These are phyloP conservation scores for Naganishia sp. DNA, from an alignment of 1,284 basidiomycete genomes.

Conservation along the genomic window DNA sequence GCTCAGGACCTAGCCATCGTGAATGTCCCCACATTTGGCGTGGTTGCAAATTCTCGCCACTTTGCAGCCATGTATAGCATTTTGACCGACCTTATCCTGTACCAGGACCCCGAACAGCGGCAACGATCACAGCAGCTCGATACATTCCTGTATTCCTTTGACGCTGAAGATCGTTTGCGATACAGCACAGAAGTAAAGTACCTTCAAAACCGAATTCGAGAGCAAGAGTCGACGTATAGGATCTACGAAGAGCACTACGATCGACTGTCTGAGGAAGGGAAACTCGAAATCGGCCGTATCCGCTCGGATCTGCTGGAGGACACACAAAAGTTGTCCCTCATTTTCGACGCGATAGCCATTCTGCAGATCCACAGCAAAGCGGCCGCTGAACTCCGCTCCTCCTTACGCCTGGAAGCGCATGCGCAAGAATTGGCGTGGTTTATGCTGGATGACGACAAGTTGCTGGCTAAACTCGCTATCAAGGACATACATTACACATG, in stretches of 20 bases:
- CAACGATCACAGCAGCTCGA: constrained; percentile 74
- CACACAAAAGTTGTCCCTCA: constrained; percentile 76
- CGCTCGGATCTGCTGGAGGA: constrained; percentile 74
- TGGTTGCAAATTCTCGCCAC: constrained; percentile 83
- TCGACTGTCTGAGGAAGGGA: constrained; percentile 59
- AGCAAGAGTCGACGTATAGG: constrained; percentile 61
- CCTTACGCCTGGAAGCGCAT: constrained; percentile 75
- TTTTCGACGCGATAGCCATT: constrained; percentile 83
- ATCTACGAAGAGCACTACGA: constrained; percentile 60
- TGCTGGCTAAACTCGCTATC: constrained; percentile 84
- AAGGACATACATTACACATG: constrained; percentile 78
- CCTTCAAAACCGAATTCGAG: constrained; percentile 73
- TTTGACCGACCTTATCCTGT: constrained; percentile 82
- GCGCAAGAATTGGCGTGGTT: constrained; percentile 90
- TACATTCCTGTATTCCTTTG: constrained; percentile 83
- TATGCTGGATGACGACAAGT: constrained; percentile 72
- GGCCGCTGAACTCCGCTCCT: constrained; percentile 72
- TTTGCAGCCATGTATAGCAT: constrained; percentile 86
- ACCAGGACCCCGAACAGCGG: constrained; percentile 82
- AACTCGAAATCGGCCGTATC: constrained; percentile 61
- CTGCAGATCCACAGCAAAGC: constrained; percentile 69
- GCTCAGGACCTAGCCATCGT: constrained; percentile 75
- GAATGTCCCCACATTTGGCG: constrained; percentile 79
- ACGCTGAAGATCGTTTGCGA: constrained; percentile 76
- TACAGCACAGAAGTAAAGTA: constrained; percentile 67